phyloP scores from a whole-genome alignment of 2,329 filamentous ascomycete genomes.

The Corinectria fuckeliana region DNA sequence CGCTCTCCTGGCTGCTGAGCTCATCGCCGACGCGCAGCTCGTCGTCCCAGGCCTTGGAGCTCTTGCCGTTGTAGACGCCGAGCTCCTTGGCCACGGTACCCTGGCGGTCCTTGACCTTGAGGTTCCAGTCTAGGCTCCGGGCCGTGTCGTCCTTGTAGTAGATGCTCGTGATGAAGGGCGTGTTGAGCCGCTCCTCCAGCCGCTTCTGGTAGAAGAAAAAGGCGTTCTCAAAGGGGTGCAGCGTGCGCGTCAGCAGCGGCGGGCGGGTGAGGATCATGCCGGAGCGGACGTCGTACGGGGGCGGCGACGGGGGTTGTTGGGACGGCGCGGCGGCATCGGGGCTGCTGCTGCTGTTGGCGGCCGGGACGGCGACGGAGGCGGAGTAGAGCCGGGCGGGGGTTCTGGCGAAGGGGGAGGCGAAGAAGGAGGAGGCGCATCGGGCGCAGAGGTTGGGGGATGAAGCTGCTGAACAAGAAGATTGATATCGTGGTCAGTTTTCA shows the following conservation, averaged over 20 bases:
- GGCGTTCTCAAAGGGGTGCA: conserved; percentile 87
- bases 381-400: conserved; percentile 46
- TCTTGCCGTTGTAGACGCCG: conserved; percentile 78
- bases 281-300: conserved; percentile 58
- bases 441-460: conserved; percentile 45
- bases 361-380: conserved; percentile 34
- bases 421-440: conserved; percentile 46
- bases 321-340: conserved; percentile 25
- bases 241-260: conserved; percentile 82
- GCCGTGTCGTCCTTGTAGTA: conserved; percentile 94
- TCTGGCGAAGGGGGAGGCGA: conserved; percentile 34
- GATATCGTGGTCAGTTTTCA: too few species aligned
- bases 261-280: conserved; percentile 88
- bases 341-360: too few species aligned
- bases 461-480: conserved; percentile 32
- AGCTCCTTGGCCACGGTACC: conserved; percentile 83
- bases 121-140: conserved; percentile 85
- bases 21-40: conserved; percentile 80
- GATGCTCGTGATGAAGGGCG: conserved; percentile 89
- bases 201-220: conserved; percentile 98
- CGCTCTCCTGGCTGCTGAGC: conserved; percentile 67
- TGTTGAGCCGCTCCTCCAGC: conserved; percentile 87
- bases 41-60: conserved; percentile 83
- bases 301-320: conserved; percentile 24
- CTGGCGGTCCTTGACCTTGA: conserved; percentile 77